phyloP scores from a whole-genome alignment of 2,329 filamentous ascomycete genomes.

The Penicillium sp. region DNA sequence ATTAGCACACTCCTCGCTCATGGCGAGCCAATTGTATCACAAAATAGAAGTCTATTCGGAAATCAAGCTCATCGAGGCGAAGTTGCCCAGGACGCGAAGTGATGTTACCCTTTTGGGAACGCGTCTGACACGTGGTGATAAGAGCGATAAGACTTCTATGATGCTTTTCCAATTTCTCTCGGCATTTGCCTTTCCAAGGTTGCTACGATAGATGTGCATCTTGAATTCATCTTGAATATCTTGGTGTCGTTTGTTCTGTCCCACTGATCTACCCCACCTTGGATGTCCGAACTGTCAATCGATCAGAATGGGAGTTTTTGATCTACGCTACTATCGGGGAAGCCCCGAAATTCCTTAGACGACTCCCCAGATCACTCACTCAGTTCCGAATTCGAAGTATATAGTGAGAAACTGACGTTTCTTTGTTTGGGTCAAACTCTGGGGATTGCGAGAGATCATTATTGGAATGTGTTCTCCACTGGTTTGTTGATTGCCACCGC shows the following conservation, averaged over 20 bases:
- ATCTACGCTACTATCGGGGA: background rate
- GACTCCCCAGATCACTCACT: too few species aligned
- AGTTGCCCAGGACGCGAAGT: constrained; percentile 12
- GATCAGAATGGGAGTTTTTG: background rate
- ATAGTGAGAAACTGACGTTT: too few species aligned
- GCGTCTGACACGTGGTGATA: constrained; percentile 7
- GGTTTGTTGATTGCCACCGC: constrained; percentile 1
- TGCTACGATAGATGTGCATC: too few species aligned
- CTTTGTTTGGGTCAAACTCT: too few species aligned
- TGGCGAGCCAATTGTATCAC: constrained; percentile 11
- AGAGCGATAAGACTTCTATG: background rate
- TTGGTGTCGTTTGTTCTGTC: too few species aligned
- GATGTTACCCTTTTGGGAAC: constrained; percentile 22
- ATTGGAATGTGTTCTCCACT: too few species aligned
- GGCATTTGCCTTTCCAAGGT: background rate
- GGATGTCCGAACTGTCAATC: background rate
- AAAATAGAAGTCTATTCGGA: background rate
- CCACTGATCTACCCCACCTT: too few species aligned
- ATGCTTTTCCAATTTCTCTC: too few species aligned
- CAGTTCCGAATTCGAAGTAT: too few species aligned
- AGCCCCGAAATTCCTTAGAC: background rate
- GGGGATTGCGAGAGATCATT: too few species aligned
- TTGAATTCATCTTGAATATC: too few species aligned
- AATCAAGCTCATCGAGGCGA: background rate
- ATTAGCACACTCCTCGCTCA: constrained; percentile 60